phyloP scores from a whole-genome alignment of 148 eudicot species.

The Talinum fruticosum region DNA sequence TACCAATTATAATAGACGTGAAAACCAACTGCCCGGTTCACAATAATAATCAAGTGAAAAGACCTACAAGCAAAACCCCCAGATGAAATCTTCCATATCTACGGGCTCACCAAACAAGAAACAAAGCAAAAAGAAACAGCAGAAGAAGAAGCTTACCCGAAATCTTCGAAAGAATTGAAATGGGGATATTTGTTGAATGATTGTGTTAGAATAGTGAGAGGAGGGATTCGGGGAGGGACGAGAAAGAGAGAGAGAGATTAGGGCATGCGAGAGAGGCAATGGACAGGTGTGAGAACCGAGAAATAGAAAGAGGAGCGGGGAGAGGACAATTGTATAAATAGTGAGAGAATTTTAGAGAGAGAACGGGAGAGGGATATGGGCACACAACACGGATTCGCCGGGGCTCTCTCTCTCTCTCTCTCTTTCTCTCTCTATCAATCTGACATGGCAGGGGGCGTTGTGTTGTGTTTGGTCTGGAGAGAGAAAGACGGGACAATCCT shows the following conservation, averaged over 20 bases:
- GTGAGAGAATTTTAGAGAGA: conserved; percentile 26
- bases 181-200: background rate
- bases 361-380: conserved; percentile 13
- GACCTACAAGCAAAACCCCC: conserved; percentile 19
- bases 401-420: background rate
- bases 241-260: conserved; percentile 22
- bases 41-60: conserved; percentile 17
- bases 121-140: background rate
- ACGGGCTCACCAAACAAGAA: background rate
- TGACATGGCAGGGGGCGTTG: background rate
- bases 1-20: conserved; percentile 5
- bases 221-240: background rate
- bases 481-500: too few relatives aligned
- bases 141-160: conserved; percentile 15
- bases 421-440: background rate
- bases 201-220: background rate
- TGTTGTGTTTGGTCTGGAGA: background rate
- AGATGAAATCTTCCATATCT: conserved; percentile 4
- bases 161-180: conserved; percentile 19
- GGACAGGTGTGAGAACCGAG: conserved; percentile 29
- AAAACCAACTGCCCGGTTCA: conserved; percentile 14
- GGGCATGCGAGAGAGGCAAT: conserved; percentile 33
- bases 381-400: conserved; percentile 37
- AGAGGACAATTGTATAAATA: conserved; percentile 14
- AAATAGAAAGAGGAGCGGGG: conserved; percentile 19